Evolutionary conservation across 352 stramenopile genomes (phyloP), one percentile per base, ranked within the genome.

Genomic region (Globisporangium splendens): DNA sequence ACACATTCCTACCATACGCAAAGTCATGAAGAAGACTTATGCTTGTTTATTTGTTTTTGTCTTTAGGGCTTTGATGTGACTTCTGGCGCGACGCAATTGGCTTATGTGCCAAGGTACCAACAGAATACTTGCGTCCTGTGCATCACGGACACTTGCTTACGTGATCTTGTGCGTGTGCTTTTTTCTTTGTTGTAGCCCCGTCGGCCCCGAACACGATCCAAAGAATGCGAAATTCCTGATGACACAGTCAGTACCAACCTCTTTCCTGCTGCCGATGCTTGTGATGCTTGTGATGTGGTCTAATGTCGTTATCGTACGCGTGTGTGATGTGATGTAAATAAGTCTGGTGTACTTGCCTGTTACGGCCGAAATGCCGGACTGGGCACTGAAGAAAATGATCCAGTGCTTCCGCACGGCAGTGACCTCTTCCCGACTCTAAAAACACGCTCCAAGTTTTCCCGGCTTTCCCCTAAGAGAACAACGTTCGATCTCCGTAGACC

Each of bases 261-360:
- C 41, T 28, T 24, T 51, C 10, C 15, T 38, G n/a, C 22, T 55
- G 17, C 22, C 18, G 21, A 50, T 56, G 2, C 51, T 33, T 49
- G 20, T 10, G 24, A 50, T 56, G 2, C 51, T 33, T 49, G 20
- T 10, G 24, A 31, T 31, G 2, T 31, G 24, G 24, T 31, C 24
- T 31, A 31, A 31, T 31, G 24, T 31, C 24, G 24, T 31, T 31
- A 31, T 31, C 17, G 49, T 41, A 11, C 13, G 33, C 4, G 7
- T 59, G 18, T 55, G 46, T 42, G 18, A 54, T 41, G 6, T 54
- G 35, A 6, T 38, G 56, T n/a, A n/a, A n/a, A n/a, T 46, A 54
- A 93, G 79, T 54, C 73, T 93, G 46, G 78, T 93, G 28, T 93
- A 93, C 54, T 58, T 93, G 44, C 83, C 83, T 13, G 73, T 93